Conservation (phyloP, 2,329 filamentous ascomycete genomes). For the Arthrobotrys entomopaga region DNA sequence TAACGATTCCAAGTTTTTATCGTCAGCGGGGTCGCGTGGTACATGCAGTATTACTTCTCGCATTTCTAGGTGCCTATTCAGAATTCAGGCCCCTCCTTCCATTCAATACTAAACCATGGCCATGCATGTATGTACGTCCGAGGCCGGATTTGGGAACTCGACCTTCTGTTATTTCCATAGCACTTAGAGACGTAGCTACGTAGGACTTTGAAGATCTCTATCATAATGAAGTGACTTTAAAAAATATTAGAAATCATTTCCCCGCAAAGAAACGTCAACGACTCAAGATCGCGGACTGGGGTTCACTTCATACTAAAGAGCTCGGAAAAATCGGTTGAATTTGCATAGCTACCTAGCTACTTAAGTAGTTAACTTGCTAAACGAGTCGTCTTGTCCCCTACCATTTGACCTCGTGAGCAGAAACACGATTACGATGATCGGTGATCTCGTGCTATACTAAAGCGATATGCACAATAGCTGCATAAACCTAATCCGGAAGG, state of each 20-base stretch:
- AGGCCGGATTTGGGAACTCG: constrained; percentile 46
- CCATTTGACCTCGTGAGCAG: constrained; percentile 48
- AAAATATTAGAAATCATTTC: constrained; percentile 4
- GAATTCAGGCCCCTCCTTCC: constrained; percentile 35
- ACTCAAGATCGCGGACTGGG: not conserved
- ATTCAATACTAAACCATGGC: constrained; percentile 10
- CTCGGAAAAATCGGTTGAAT: constrained; percentile 10
- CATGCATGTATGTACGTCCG: constrained; percentile 1
- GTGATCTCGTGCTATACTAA: constrained; percentile 12
- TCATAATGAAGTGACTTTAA: not conserved
- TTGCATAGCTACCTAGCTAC: constrained; percentile 32
- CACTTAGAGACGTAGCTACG: not conserved
- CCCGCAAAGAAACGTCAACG: constrained; percentile 16
- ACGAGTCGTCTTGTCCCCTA: constrained; percentile 32
- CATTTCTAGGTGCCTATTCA: constrained; percentile 34
- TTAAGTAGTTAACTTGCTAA: too few relatives aligned
- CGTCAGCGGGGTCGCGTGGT: constrained; percentile 48
- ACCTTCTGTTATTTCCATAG: constrained; percentile 3
- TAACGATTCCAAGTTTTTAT: constrained; percentile 39
- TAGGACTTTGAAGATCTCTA: constrained; percentile 12
- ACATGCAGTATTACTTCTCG: not conserved
- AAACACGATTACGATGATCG: constrained; percentile 26
- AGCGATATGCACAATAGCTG: constrained; percentile 16
- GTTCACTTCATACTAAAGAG: not conserved
- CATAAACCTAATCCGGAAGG: constrained; percentile 41